Evolutionary conservation across 2,329 filamentous ascomycete genomes (phyloP), one percentile per base, ranked within the genome.

Genomic region (Xylariaceae sp.): DNA sequence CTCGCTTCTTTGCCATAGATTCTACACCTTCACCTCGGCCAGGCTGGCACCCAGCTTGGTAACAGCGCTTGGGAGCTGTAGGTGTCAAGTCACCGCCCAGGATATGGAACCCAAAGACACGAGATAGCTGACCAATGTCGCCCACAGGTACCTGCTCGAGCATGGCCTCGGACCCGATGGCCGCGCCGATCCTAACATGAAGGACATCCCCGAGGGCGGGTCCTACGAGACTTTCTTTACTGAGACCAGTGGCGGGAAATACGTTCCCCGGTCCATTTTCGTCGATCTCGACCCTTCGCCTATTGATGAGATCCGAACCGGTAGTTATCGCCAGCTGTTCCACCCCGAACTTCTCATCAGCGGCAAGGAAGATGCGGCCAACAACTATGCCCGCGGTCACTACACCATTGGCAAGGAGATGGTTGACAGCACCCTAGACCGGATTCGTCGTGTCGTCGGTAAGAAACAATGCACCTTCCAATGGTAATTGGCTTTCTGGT

Each of bases 11-110:
- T 52, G 8, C 44, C 43, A n/a, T 59, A 84, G 81, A 78, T 84
- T 73, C 76, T 84, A 73, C 81, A 84, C 73, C 74, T 84, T 70
- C 81, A 84, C 70, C 71, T 84, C 66, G 81, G 81, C 71, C 81
- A 88, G 78, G 85, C 85, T 75, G 85, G 85, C 74, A 82, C 79
- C 69, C 85, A 88, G 81, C 83, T 88, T 61, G 85, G 85, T 69
- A 87, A 87, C 78, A 85, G 83, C 70, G 85, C 85, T 65, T 88
- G 85, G 85, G 85, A 88, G 75, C 83, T 88, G 85, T 88, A 80
- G 70, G 84, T 76, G 60, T 53, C 63, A 68, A 65, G 66, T 64
- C 60, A 55, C 53, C 52, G 35, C 29, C 41, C 31, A 29, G 19
- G 30, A n/a, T 8, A n/a, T 37, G 4, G 32, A 26, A 39, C 30